These are phyloP conservation scores for Paecilomyces niveus DNA, from an alignment of 2,329 filamentous ascomycete species.

Conservation along the genomic window DNA sequence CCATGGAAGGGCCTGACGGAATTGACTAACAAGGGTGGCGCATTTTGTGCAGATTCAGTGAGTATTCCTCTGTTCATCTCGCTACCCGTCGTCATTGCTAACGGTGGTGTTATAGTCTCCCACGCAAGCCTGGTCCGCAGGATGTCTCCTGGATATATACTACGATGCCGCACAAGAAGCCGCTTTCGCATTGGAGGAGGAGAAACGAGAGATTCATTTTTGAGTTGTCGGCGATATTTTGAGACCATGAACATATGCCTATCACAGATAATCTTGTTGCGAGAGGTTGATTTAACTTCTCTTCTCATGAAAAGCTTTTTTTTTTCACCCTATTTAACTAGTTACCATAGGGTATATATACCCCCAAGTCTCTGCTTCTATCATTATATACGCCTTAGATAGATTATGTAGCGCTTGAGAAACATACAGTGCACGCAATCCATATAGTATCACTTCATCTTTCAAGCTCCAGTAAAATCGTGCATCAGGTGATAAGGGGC, in stretches of 20 bases:
- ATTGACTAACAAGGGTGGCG: conserved; percentile 83
- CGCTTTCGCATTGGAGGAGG: not conserved
- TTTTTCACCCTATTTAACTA: not conserved
- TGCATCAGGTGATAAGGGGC: too few species aligned
- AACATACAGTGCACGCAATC: too few species aligned
- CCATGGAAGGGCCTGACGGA: conserved; percentile 89
- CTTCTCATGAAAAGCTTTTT: not conserved
- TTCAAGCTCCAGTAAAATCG: too few species aligned
- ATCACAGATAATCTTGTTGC: not conserved
- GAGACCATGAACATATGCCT: not conserved
- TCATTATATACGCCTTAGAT: too few species aligned
- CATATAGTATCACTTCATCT: too few species aligned
- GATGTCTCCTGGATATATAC: conserved; percentile 90
- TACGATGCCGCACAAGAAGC: conserved; percentile 65
- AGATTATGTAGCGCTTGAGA: too few species aligned
- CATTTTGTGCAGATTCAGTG: conserved; percentile 82
- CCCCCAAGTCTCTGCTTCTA: too few species aligned
- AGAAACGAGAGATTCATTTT: not conserved
- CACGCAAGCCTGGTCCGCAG: conserved; percentile 93
- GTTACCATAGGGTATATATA: not conserved
- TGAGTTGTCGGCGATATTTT: not conserved
- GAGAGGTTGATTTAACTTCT: not conserved
- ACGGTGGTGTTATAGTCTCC: conserved; percentile 55
- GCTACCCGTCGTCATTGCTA: not conserved
- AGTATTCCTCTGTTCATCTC: conserved; percentile 16